Percentiles rank a stretch among this genome's conserved stretches.
Conservation (phyloP, 139 green algal species). For the Tetradesmus lagerheimii region DNA sequence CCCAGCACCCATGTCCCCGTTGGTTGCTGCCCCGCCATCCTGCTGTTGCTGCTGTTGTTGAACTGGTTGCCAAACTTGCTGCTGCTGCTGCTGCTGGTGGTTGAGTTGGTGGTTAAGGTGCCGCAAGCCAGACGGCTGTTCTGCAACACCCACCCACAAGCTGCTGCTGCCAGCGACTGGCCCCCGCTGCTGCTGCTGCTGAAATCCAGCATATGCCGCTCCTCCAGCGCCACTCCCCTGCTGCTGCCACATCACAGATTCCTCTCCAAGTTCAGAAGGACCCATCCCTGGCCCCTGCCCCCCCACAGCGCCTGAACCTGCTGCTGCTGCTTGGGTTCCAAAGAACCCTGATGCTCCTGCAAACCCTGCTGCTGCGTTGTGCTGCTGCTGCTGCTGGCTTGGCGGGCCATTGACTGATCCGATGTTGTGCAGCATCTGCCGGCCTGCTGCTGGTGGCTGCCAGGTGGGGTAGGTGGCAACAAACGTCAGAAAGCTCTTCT, state of each 20-base stretch:
- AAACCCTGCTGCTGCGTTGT: neutral
- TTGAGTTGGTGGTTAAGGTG: neutral
- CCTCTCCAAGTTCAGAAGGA: neutral
- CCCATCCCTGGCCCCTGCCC: neutral
- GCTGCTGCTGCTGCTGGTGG: neutral
- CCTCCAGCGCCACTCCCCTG: neutral
- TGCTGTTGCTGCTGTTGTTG: conserved; percentile 7
- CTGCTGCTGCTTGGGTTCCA: neutral
- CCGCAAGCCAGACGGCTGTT: neutral
- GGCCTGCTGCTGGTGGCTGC: conserved; percentile 66
- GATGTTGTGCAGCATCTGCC: conserved; percentile 66
- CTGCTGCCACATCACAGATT: conserved; percentile 46
- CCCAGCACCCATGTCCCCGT: neutral
- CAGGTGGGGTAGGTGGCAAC: conserved; percentile 90
- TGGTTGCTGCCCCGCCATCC: neutral
- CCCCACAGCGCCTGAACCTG: neutral
- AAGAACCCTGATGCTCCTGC: neutral
- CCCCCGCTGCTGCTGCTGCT: conserved; percentile 39
- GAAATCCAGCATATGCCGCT: neutral
- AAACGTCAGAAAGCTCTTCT: conserved; percentile 95
- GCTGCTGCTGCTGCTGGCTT: conserved; percentile 19
- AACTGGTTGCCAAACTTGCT: neutral
- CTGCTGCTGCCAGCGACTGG: conserved; percentile 12
- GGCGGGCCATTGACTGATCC: neutral
- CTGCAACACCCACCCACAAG: conserved; percentile 33